phyloP scores from a whole-genome alignment of 2,329 filamentous ascomycete species.

The Chaetomium sp. region DNA sequence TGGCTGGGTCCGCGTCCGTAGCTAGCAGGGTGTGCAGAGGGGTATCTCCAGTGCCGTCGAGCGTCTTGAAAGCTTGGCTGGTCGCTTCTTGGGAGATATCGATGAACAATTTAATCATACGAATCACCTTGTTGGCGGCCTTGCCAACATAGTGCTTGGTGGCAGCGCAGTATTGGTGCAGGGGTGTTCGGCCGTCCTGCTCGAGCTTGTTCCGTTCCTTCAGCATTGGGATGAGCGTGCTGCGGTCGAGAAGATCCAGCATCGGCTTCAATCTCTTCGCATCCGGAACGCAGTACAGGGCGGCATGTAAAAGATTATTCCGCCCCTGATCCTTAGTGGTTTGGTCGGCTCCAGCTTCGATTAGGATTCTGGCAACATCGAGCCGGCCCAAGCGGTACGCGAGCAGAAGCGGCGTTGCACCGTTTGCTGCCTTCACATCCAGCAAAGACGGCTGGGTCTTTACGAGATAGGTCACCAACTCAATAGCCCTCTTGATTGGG shows the following conservation, averaged over 20 bases:
- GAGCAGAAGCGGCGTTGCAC: conserved; percentile 68
- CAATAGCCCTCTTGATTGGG: conserved; percentile 46
- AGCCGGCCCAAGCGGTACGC: conserved; percentile 61
- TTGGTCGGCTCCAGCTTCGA: conserved; percentile 71
- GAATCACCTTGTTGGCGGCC: conserved; percentile 39
- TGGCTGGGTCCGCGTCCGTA: conserved; percentile 40
- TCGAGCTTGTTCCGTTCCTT: conserved; percentile 57
- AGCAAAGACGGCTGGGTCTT: conserved; percentile 61
- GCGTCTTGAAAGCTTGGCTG: conserved; percentile 53
- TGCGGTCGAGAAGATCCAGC: conserved; percentile 59
- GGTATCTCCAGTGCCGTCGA: conserved; percentile 68
- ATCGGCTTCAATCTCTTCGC: conserved; percentile 48
- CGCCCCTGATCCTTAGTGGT: conserved; percentile 61
- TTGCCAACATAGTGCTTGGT: conserved; percentile 30
- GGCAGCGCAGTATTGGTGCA: conserved; percentile 60
- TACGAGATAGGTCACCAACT: conserved; percentile 67
- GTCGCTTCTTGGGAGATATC: conserved; percentile 54
- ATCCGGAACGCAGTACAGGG: conserved; percentile 43
- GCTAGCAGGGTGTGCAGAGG: conserved; percentile 60
- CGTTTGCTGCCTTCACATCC: conserved; percentile 60
- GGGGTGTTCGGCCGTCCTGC: conserved; percentile 61
- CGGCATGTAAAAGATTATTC: conserved; percentile 69
- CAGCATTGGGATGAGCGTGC: conserved; percentile 60
- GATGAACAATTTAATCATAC: conserved; percentile 54
- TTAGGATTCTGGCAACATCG: conserved; percentile 61